Evolutionary conservation across 805 yeast species (phyloP).

Genomic region (Torulaspora franciscae): DNA sequence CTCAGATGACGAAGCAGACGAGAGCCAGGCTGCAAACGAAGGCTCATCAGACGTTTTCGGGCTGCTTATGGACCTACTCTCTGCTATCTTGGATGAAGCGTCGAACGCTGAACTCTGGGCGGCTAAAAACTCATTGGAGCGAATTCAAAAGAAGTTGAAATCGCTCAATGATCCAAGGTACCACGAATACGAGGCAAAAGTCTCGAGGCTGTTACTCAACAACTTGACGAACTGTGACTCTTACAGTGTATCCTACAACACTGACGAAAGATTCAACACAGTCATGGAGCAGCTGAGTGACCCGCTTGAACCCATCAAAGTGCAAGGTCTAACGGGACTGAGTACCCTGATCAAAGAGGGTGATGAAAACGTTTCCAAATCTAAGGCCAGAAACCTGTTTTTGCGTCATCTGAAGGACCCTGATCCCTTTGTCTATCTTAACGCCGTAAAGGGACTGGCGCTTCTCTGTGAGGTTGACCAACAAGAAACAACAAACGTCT

Average conservation of each 20-base stretch:
- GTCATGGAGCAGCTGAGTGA: constrained; percentile 71
- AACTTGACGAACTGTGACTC: not conserved
- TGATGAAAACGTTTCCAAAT: constrained; percentile 48
- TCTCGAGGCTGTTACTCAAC: not conserved
- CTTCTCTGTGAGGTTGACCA: constrained; percentile 48
- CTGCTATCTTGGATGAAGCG: constrained; percentile 37
- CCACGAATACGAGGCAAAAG: not conserved
- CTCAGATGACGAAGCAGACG: constrained; percentile 28
- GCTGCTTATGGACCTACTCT: constrained; percentile 38
- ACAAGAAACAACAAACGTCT: constrained; percentile 35
- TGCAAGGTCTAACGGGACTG: constrained; percentile 71
- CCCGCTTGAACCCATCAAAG: constrained; percentile 76
- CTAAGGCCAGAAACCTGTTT: constrained; percentile 57
- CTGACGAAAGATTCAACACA: constrained; percentile 43
- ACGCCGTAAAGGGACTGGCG: constrained; percentile 74
- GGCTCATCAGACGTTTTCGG: constrained; percentile 14
- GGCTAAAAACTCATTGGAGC: constrained; percentile 25
- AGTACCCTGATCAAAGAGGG: constrained; percentile 48
- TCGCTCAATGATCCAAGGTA: constrained; percentile 2
- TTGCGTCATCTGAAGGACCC: constrained; percentile 61
- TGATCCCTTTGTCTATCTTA: constrained; percentile 84
- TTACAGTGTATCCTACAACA: constrained; percentile 10
- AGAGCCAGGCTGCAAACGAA: constrained; percentile 9
- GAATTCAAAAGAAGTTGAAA: constrained; percentile 30
- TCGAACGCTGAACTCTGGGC: constrained; percentile 15